Evolutionary conservation across 495 filamentous ascomycete genomes (phyloP).

Genomic region (Neurospora pannonica): DNA sequence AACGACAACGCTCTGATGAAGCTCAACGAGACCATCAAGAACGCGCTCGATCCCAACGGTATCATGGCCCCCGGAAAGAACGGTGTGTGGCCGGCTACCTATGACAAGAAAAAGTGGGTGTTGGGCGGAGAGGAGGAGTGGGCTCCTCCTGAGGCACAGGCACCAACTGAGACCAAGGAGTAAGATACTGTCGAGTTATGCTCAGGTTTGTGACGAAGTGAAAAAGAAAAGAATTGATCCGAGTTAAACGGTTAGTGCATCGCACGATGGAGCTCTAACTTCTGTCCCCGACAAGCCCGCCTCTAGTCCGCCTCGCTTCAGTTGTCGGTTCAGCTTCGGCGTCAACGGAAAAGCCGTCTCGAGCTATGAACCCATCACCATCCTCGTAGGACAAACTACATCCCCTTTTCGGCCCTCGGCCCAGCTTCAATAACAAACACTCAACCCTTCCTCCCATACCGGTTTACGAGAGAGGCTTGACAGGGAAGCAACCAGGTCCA

Average conservation of each 20-base stretch:
- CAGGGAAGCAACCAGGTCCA: background rate
- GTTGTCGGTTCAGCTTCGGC: background rate
- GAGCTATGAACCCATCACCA: background rate
- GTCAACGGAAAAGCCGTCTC: background rate
- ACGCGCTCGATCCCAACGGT: constrained; percentile 50
- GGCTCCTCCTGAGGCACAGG: background rate
- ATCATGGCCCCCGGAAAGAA: constrained; percentile 47
- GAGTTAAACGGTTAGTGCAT: background rate
- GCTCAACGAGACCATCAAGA: constrained; percentile 47
- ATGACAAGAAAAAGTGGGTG: constrained; percentile 24
- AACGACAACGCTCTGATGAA: constrained; percentile 42
- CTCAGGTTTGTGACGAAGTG: background rate
- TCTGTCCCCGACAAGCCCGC: background rate
- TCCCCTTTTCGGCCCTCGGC: background rate
- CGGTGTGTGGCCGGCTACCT: constrained; percentile 48
- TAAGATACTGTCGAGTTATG: background rate
- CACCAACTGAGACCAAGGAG: background rate
- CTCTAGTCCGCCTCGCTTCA: background rate
- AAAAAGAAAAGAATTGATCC: background rate
- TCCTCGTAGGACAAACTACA: background rate
- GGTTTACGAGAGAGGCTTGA: background rate
- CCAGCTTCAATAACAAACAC: background rate
- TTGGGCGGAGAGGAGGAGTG: constrained; percentile 25
- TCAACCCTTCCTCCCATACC: background rate
- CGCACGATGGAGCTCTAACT: background rate